Percentiles rank a stretch among this genome's conserved stretches.
phyloP scores from a whole-genome alignment of 2,329 filamentous ascomycete species.

The Colletotrichum sp. region DNA sequence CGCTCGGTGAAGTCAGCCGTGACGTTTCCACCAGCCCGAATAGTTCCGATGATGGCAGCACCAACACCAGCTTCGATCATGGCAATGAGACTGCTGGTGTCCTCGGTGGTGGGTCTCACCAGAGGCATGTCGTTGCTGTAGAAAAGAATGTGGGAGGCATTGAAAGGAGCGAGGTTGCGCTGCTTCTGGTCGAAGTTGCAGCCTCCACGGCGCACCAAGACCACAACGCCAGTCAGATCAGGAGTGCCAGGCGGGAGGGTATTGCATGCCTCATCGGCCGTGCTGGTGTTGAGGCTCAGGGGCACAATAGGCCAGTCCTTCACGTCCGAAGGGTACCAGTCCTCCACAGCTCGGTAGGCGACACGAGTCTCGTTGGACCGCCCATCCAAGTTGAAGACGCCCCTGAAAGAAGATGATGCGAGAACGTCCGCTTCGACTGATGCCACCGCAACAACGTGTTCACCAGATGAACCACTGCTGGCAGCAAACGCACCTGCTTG shows the following conservation, averaged over 20 bases:
- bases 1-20: constrained; percentile 22
- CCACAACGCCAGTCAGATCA: constrained; percentile 42
- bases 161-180: constrained; percentile 38
- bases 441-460: constrained; percentile 46
- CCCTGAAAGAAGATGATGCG: constrained; percentile 6
- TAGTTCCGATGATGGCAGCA: constrained; percentile 20
- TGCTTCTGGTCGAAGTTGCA: constrained; percentile 40
- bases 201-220: constrained; percentile 44
- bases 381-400: neutral
- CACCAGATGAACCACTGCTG: constrained; percentile 41
- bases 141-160: constrained; percentile 43
- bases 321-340: constrained; percentile 10
- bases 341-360: constrained; percentile 2
- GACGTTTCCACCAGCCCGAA: constrained; percentile 19
- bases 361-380: constrained; percentile 6
- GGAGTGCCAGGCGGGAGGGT: constrained; percentile 39
- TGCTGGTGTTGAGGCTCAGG: constrained; percentile 23
- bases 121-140: constrained; percentile 34
- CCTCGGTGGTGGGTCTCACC: constrained; percentile 2
- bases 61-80: constrained; percentile 20
- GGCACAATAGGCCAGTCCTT: constrained; percentile 29
- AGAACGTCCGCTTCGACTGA: constrained; percentile 36
- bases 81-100: constrained; percentile 9
- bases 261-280: constrained; percentile 38
- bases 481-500: constrained; percentile 43